Conservation (phyloP, 108 stramenopile species). For the Cyclotella choctawhatcheeana region DNA sequence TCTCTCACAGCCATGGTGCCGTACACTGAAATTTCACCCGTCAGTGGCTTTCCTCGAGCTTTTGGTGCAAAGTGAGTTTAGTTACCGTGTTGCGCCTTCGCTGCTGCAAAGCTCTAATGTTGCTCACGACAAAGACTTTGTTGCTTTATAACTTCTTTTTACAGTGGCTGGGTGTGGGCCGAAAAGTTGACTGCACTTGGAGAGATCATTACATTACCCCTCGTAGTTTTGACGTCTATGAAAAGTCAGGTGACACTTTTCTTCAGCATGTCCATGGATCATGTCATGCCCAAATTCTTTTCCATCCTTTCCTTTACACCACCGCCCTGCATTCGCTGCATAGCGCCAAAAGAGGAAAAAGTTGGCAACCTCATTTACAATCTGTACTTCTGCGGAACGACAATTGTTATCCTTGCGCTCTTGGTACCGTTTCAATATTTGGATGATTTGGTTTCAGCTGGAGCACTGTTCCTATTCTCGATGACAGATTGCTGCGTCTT, state of each 20-base stretch:
- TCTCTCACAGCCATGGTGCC: conserved; percentile 79
- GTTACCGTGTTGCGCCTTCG: too few relatives aligned
- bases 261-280: conserved; percentile 86
- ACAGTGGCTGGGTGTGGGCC: conserved; percentile 65
- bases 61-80: conserved; percentile 72
- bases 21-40: conserved; percentile 58
- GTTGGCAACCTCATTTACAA: conserved; percentile 68
- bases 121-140: too few relatives aligned
- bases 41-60: conserved; percentile 74
- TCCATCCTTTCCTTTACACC: conserved; percentile 38
- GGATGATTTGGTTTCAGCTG: conserved; percentile 84
- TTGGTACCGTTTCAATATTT: conserved; percentile 87
- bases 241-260: conserved; percentile 88
- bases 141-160: too few relatives aligned
- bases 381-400: conserved; percentile 47
- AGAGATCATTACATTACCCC: conserved; percentile 85
- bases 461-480: conserved; percentile 69
- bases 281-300: conserved; percentile 80
- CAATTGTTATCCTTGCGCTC: conserved; percentile 68
- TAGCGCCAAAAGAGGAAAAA: conserved; percentile 36
- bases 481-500: conserved; percentile 62
- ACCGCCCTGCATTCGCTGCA: conserved; percentile 4
- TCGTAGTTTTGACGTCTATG: conserved; percentile 87
- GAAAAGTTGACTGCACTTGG: conserved; percentile 69
- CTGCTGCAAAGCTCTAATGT: too few relatives aligned